Evolutionary conservation across 768 basidiomycete genomes (phyloP), one percentile per base, ranked within the genome.

Genomic region (Clavulina sp.): DNA sequence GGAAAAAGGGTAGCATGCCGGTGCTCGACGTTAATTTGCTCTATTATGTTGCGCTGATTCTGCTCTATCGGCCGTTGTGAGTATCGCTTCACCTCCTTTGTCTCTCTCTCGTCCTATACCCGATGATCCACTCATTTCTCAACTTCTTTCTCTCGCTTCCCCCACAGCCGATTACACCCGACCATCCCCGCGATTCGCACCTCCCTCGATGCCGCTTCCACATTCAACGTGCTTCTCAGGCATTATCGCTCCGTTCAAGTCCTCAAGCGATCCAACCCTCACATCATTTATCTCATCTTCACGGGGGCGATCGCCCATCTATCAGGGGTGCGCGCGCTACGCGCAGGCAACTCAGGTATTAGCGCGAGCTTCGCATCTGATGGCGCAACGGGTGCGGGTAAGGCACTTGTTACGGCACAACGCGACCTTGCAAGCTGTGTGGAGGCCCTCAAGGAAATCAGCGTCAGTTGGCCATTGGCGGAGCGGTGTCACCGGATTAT

Each of bases 401-500:
- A n/a, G n/a, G n/a, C n/a, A n/a, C n/a, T n/a, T n/a, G n/a, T n/a
- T n/a, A n/a, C n/a, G n/a, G n/a, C n/a, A n/a, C 43, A 46, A 9
- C 9, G 9, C 13, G 13, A 46, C 26, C 43, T 46, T 9, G 9
- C 26, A 9, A 46, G 26, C 26, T 46, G 43, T 28, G 43, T 46
- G 9, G 43, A 46, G 13, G 43, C 43, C 13, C 26, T 46, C 13
- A 46, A 46, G 26, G 43, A 46, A 9, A 46, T 46, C 13, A 16
- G 16, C 9, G 13, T 24, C 43, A 13, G 13, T 26, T 46, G 43
- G 43, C 43, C 43, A 9, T 24, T 46, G 9, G 43, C 43, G 9
- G 43, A 46, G 26, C 43, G 43, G 43, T 46, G 43, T 26, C 43
- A 46, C 26, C 43, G 43, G 13, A 46, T 26, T 24, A 46, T 46